phyloP scores from a whole-genome alignment of 805 yeast species.

The Komagataella ulmi region DNA sequence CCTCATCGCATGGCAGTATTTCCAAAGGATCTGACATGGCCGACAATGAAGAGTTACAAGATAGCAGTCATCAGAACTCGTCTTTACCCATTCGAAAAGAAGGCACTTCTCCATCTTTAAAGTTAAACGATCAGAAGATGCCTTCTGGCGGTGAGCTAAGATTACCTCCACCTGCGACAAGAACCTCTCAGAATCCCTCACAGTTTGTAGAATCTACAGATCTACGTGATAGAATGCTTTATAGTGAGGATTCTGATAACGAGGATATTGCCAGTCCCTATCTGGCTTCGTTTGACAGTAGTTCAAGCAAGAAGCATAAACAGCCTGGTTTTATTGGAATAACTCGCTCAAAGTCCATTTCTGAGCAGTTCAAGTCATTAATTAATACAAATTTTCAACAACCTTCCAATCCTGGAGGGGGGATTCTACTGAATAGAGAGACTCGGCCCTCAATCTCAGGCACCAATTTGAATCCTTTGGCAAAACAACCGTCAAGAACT shows the following conservation, averaged over 20 bases:
- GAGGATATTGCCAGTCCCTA: constrained; percentile 1
- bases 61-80: constrained; percentile 2
- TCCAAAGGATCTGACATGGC: constrained; percentile 14
- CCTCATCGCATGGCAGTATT: constrained; percentile 13
- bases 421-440: background rate
- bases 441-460: constrained; percentile 15
- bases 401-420: background rate
- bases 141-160: background rate
- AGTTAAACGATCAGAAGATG: background rate
- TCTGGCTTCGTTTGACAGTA: background rate
- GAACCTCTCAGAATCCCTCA: background rate
- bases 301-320: constrained; percentile 1
- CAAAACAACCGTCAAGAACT: constrained; percentile 19
- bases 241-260: constrained; percentile 4
- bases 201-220: constrained; percentile 2
- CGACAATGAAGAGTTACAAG: constrained; percentile 20
- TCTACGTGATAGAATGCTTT: constrained; percentile 5
- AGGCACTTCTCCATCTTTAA: background rate
- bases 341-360: constrained; percentile 5
- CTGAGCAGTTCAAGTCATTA: constrained; percentile 7
- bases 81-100: constrained; percentile 3
- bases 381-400: constrained; percentile 23
- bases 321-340: constrained; percentile 2
- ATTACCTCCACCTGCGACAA: background rate
- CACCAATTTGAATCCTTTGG: constrained; percentile 45